Evolutionary conservation across 2,329 filamentous ascomycete genomes (phyloP), one percentile per base, ranked within the genome.

Genomic region (Talaromyces sp.): DNA sequence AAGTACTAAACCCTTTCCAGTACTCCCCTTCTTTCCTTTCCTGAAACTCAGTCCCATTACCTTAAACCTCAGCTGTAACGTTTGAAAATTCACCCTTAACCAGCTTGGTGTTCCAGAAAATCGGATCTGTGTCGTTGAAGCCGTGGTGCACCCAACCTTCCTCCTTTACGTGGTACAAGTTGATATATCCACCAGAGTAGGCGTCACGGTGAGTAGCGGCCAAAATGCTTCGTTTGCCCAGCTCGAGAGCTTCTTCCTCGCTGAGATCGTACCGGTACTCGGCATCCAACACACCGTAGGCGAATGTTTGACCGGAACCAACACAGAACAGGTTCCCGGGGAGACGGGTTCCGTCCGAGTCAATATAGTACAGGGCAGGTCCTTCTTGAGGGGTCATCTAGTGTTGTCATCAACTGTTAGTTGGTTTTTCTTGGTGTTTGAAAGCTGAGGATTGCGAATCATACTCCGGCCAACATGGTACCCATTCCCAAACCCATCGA

Each of bases 21-120:
- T 23, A n/a, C 50, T 18, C 9, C 30, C 7, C 27, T n/a, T 53
- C 12, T 6, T 14, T 47, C 16, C 12, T 47, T 14, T 8, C 50
- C 16, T 7, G 27, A 7, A 47, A 23, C 23, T 23, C 23, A 12
- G 3, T 7, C 7, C 5, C 7, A 18, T 12, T 27, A 50, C 51
- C 64, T 66, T 72, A 75, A 67, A 96, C 76, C 72, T 88, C 81
- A 70, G 89, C 91, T 62, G 91, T 96, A 59, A 97, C 93, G 76
- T 97, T 97, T 66, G 89, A 94, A 79, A 99, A 99, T 83, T 99
- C 95, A 78, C 93, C 93, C 87, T 96, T 96, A 78, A 96, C 90
- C 73, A 99, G 81, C 87, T 99, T 99, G 56, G 93, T 97, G 84
- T 96, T 90, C 95, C 95, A 99, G 89, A 99, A 99, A 75, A 98